Conservation (phyloP, 345 rosid species). For the Gossypium bickii region DNA sequence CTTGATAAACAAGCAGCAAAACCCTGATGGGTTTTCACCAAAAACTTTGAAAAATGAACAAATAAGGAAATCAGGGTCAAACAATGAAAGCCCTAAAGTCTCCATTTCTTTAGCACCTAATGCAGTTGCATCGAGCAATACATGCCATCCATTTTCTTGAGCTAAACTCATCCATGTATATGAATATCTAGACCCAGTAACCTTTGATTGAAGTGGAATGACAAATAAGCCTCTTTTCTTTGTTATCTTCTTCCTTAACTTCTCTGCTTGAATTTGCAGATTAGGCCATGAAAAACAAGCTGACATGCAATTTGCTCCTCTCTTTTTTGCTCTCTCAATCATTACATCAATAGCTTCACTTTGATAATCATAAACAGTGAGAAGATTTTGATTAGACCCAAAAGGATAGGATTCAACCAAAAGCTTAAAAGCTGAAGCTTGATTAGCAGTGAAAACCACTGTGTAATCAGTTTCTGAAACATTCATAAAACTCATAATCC, state of each 20-base stretch:
- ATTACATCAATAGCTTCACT: slow-evolving; percentile 63
- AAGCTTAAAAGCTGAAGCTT: slow-evolving; percentile 70
- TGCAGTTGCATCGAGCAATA: slow-evolving; percentile 75
- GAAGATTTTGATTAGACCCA: slow-evolving; percentile 44
- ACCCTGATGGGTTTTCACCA: slow-evolving; percentile 72
- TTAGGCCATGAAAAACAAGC: slow-evolving; percentile 71
- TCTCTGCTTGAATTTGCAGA: slow-evolving; percentile 41
- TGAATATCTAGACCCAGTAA: slow-evolving; percentile 67
- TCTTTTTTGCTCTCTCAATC: slow-evolving; percentile 51
- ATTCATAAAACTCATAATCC: slow-evolving; percentile 70
- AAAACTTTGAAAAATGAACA: slow-evolving; percentile 74
- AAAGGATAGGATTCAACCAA: slow-evolving; percentile 70
- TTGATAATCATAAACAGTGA: slow-evolving; percentile 74
- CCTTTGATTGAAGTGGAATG: slow-evolving; percentile 72
- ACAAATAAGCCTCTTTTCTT: slow-evolving; percentile 58
- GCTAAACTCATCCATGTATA: slow-evolving; percentile 77
- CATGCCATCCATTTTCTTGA: slow-evolving; percentile 75
- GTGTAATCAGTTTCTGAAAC: slow-evolving; percentile 65
- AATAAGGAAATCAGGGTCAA: slow-evolving; percentile 69
- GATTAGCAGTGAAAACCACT: slow-evolving; percentile 62
- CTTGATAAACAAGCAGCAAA: slow-evolving; percentile 72
- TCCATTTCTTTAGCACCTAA: slow-evolving; percentile 84
- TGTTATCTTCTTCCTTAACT: slow-evolving; percentile 44
- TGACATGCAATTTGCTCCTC: slow-evolving; percentile 47
- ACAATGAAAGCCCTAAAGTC: slow-evolving; percentile 75